Conservation (phyloP, 1,284 basidiomycete species). For the Leccinum proximum region DNA sequence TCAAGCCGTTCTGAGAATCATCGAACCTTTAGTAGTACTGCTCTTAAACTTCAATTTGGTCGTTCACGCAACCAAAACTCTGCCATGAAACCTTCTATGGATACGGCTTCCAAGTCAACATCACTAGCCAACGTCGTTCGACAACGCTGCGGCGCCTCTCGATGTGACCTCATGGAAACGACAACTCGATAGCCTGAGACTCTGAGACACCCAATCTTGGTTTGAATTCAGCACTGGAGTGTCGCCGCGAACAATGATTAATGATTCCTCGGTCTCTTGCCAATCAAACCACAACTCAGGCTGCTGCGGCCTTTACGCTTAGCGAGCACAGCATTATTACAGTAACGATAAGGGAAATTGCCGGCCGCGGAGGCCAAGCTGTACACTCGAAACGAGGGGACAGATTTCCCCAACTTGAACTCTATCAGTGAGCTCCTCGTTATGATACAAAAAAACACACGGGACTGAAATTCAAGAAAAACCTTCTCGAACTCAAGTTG, state of each 20-base stretch:
- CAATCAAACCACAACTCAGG: too few relatives aligned
- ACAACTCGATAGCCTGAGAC: not conserved
- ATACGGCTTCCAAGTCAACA: too few relatives aligned
- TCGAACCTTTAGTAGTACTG: too few relatives aligned
- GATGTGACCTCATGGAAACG: not conserved
- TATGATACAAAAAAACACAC: not conserved
- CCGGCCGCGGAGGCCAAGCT: not conserved
- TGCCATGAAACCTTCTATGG: not conserved
- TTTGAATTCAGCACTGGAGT: too few relatives aligned
- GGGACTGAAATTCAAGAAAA: not conserved
- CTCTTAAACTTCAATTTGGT: too few relatives aligned
- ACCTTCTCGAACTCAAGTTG: not conserved
- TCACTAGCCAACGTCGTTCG: not conserved
- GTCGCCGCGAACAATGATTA: not conserved
- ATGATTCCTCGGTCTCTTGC: too few relatives aligned
- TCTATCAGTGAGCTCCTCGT: not conserved
- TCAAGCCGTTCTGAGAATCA: too few relatives aligned
- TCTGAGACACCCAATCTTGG: not conserved
- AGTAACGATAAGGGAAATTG: not conserved
- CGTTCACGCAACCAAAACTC: not conserved
- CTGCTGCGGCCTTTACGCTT: not conserved
- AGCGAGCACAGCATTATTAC: not conserved
- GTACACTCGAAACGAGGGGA: constrained; percentile 6
- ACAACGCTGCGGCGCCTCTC: not conserved
- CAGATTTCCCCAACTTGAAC: not conserved